Conservation (phyloP, 208 protist genomes). For the Herpetomonas samuelpessoai region DNA sequence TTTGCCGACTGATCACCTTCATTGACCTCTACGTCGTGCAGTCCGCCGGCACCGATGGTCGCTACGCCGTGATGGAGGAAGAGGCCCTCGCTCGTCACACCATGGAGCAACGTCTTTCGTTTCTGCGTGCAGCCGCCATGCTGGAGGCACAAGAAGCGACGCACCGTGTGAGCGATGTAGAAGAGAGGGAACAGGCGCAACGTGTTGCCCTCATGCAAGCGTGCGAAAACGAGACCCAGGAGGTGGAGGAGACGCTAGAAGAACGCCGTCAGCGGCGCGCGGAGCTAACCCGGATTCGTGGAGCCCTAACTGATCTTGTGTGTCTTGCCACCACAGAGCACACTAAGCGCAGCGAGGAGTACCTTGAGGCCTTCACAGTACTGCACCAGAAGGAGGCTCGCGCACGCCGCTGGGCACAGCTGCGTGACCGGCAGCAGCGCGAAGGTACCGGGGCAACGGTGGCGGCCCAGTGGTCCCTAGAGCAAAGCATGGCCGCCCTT, state of each 20-base stretch:
- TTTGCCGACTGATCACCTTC: slow-evolving; percentile 38
- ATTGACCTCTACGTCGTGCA: slow-evolving; percentile 24
- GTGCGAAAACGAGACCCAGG: neutral
- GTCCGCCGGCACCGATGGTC: neutral
- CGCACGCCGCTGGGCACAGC: slow-evolving; percentile 6
- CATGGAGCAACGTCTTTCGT: slow-evolving; percentile 14
- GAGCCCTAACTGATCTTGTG: neutral
- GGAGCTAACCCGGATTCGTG: neutral
- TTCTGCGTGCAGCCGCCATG: slow-evolving; percentile 9
- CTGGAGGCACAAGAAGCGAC: slow-evolving; percentile 4
- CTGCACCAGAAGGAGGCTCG: slow-evolving; percentile 1
- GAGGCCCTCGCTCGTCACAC: slow-evolving; percentile 10
- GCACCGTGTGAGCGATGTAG: neutral
- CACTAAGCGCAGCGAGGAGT: neutral
- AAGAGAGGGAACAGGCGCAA: neutral
- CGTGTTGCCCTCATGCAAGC: neutral
- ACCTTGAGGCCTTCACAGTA: slow-evolving; percentile 1
- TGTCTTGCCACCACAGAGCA: neutral
- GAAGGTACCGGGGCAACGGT: slow-evolving; percentile 1
- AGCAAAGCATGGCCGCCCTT: slow-evolving; percentile 3
- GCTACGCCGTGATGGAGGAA: slow-evolving; percentile 12
- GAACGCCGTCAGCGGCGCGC: neutral
- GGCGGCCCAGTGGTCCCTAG: slow-evolving; percentile 7
- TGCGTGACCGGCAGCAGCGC: slow-evolving; percentile 2
- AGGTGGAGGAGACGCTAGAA: neutral